Conservation (phyloP, 2,329 filamentous ascomycete genomes). For the Pyrenochaeta sp. region DNA sequence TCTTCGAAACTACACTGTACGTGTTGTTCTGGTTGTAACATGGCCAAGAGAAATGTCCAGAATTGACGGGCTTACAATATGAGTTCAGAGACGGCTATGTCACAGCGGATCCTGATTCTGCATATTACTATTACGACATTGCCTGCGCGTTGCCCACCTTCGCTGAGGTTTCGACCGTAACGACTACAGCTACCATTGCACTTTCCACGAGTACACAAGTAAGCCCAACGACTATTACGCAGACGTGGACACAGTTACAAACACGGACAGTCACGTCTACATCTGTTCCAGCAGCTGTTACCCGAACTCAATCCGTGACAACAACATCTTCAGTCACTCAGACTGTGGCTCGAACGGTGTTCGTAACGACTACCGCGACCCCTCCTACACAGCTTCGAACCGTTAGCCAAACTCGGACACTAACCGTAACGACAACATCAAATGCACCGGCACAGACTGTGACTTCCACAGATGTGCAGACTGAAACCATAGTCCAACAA, state of each 20-base stretch:
- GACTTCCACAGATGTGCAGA: not conserved
- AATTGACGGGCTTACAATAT: not conserved
- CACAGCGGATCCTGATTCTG: constrained; percentile 13
- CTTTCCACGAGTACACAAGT: not conserved
- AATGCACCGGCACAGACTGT: not conserved
- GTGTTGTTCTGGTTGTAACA: constrained; percentile 1
- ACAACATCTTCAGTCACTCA: not conserved
- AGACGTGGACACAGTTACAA: constrained; percentile 1
- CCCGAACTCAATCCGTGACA: not conserved
- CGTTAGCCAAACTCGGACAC: not conserved
- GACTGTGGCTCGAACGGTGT: not conserved
- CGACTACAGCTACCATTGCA: not conserved
- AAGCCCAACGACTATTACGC: not conserved
- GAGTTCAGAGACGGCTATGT: constrained; percentile 18
- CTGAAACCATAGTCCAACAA: not conserved
- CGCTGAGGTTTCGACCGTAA: not conserved
- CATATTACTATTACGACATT: constrained; percentile 31
- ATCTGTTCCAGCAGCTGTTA: not conserved
- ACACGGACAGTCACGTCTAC: not conserved
- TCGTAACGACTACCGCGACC: not conserved
- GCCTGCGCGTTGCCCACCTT: constrained; percentile 22
- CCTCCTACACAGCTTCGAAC: not conserved
- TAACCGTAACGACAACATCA: not conserved
- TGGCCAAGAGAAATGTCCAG: not conserved
- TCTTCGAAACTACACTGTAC: constrained; percentile 25